These are phyloP conservation scores for Venturia nashicola DNA, from an alignment of 2,329 filamentous ascomycete species.

Conservation along the genomic window DNA sequence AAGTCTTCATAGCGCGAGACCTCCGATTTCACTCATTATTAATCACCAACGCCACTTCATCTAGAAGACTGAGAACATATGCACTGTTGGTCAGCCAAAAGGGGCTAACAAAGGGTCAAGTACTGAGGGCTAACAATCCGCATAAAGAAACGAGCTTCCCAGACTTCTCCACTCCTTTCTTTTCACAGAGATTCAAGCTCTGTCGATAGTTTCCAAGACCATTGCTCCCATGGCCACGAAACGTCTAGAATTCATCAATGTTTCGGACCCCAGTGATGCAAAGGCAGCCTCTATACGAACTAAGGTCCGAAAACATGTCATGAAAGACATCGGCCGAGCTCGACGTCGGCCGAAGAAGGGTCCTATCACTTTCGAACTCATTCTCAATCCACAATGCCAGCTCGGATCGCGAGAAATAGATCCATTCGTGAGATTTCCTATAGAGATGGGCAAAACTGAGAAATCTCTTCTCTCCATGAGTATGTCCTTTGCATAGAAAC, in stretches of 20 bases:
- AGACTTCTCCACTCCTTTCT: not conserved
- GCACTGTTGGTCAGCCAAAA: not conserved
- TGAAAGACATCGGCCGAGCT: constrained; percentile 6
- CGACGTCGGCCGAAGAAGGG: not conserved
- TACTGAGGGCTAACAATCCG: not conserved
- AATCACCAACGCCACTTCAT: not conserved
- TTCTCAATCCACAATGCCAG: not conserved
- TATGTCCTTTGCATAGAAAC: not conserved
- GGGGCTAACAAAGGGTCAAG: not conserved
- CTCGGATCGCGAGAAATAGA: not conserved
- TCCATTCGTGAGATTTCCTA: not conserved
- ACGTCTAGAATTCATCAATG: not conserved
- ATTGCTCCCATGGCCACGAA: not conserved
- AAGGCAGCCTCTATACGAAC: constrained; percentile 3
- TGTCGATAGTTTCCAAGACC: not conserved
- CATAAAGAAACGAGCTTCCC: not conserved
- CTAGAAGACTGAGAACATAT: not conserved
- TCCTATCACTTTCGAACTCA: not conserved
- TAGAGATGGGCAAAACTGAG: not conserved
- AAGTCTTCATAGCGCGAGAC: not conserved
- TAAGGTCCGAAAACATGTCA: not conserved
- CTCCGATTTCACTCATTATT: not conserved
- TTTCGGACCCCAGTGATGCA: not conserved
- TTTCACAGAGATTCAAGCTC: not conserved
- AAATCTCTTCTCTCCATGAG: not conserved